These are phyloP conservation scores for Lagenidium giganteum DNA, from an alignment of 352 stramenopile species.

Conservation along the genomic window DNA sequence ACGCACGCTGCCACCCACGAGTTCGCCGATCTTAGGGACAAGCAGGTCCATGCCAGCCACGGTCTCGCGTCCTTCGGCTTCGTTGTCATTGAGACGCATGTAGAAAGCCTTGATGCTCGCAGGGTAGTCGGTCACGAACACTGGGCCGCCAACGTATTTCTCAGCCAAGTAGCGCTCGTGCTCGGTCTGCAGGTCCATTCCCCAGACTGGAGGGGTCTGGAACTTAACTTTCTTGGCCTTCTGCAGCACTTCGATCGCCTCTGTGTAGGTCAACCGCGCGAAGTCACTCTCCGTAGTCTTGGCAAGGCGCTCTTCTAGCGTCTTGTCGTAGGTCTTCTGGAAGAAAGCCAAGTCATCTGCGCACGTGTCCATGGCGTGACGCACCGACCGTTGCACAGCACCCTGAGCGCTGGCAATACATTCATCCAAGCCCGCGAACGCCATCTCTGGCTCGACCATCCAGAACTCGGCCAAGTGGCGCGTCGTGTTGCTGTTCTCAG, in stretches of 20 bases:
- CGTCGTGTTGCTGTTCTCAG: conserved; percentile 98
- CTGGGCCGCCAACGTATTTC: conserved; percentile 56
- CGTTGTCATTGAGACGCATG: conserved; percentile 95
- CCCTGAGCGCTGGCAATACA: conserved; percentile 94
- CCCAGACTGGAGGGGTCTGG: conserved; percentile 85
- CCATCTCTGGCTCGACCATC: conserved; percentile 97
- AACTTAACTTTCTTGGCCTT: conserved; percentile 80
- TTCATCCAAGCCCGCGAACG: conserved; percentile 66
- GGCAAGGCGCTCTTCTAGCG: conserved; percentile 80
- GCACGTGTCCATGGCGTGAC: conserved; percentile 78
- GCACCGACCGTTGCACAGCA: conserved; percentile 88
- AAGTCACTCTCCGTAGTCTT: conserved; percentile 86
- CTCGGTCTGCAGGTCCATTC: conserved; percentile 97
- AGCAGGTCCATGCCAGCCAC: conserved; percentile 97
- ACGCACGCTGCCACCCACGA: conserved; percentile 96
- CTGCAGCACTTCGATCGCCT: conserved; percentile 93
- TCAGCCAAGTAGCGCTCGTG: conserved; percentile 96
- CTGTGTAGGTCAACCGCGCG: conserved; percentile 91
- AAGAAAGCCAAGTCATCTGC: conserved; percentile 93
- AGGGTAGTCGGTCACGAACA: conserved; percentile 99
- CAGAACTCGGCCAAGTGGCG: conserved; percentile 97
- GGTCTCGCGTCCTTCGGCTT: conserved; percentile 80
- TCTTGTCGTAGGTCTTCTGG: conserved; percentile 85
- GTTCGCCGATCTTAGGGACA: conserved; percentile 94
- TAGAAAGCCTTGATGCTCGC: conserved; percentile 99